Evolutionary conservation across 257 asterid species (phyloP), one percentile per base, ranked within the genome.

Genomic region (Solanum virginianum): DNA sequence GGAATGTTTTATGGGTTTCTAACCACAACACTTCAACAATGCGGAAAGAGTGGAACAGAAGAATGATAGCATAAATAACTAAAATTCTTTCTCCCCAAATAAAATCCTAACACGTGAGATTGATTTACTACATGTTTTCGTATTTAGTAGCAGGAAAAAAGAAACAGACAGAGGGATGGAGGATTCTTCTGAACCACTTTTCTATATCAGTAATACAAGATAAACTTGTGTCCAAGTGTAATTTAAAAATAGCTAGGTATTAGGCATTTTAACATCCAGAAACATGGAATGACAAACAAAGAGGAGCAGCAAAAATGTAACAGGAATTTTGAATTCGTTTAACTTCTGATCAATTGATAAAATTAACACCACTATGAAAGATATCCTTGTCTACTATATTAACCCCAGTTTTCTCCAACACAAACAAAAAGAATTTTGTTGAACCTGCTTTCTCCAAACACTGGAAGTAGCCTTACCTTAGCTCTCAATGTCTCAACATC

Each of bases 401-500:
- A 22, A 77, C 63, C 82, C 51, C 60, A 51, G 47, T 75, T 51
- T 77, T 26, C 62, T 77, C 47, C 82, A 29, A 24, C 62, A 77
- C 22, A 77, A 49, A 51, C 41, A 29, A 77, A 77, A 53, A 26
- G 24, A 77, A 77, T 24, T 49, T 77, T 51, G 49, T 77, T 53
- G 24, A 77, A 77, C 65, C 82, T 26, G 49, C 24, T 51, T 26
- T 77, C 62, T 77, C 47, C 26, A 51, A 24, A 77, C 63, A 51
- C 17, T 77, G 20, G 36, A 26, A 77, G 15, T 53, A 51, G 63
- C 47, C 26, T 80, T 83, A 92, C 97, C 92, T 93, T 93, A 72
- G 95, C 95, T 88, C 95, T 89, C 86, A 93, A 81, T 68, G 97
- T 93, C 91, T 93, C 97, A 51, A 90, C 92, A 84, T 92, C 96